phyloP scores from a whole-genome alignment of 805 yeast genomes.

The Yarrowia deformans region DNA sequence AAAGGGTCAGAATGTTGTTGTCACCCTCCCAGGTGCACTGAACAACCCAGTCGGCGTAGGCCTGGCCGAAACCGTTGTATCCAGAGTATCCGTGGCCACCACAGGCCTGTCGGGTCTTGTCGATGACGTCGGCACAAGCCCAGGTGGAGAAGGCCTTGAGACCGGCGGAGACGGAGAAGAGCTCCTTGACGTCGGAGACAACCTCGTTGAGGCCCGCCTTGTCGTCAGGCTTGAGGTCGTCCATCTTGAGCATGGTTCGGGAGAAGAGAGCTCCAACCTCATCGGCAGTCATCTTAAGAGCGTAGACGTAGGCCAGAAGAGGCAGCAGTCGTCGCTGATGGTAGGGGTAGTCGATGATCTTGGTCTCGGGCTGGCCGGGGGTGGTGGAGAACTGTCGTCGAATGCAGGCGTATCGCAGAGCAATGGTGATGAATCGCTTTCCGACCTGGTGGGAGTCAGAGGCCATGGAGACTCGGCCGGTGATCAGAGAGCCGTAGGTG shows the following conservation, averaged over 20 bases:
- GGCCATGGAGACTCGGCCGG: conserved; percentile 92
- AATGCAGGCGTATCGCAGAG: conserved; percentile 86
- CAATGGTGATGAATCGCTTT: conserved; percentile 81
- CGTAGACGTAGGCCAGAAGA: conserved; percentile 78
- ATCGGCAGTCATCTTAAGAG: conserved; percentile 73
- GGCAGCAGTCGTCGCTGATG: conserved; percentile 91
- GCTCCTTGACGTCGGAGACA: conserved; percentile 70
- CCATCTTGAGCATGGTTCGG: conserved; percentile 53
- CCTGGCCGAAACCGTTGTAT: conserved; percentile 90
- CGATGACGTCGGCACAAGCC: conserved; percentile 80
- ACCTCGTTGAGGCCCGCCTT: conserved; percentile 56
- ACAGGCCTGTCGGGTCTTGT: conserved; percentile 90
- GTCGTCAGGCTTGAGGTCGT: conserved; percentile 59
- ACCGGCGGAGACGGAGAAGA: conserved; percentile 86
- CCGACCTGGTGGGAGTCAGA: conserved; percentile 82
- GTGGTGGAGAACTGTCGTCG: conserved; percentile 79
- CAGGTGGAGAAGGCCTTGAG: conserved; percentile 90
- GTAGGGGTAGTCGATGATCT: conserved; percentile 82
- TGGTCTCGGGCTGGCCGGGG: conserved; percentile 63
- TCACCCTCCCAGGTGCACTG: conserved; percentile 99
- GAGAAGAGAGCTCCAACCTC: conserved; percentile 64
- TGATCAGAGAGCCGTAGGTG: conserved; percentile 83
- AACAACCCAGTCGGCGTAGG: conserved; percentile 92
- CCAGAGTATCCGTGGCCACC: conserved; percentile 97
- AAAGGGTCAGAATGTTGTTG: conserved; percentile 82